Base-by-base conservation (phyloP, 192 early-diverging fungal genomes). In the Coemansia biformis region DNA sequence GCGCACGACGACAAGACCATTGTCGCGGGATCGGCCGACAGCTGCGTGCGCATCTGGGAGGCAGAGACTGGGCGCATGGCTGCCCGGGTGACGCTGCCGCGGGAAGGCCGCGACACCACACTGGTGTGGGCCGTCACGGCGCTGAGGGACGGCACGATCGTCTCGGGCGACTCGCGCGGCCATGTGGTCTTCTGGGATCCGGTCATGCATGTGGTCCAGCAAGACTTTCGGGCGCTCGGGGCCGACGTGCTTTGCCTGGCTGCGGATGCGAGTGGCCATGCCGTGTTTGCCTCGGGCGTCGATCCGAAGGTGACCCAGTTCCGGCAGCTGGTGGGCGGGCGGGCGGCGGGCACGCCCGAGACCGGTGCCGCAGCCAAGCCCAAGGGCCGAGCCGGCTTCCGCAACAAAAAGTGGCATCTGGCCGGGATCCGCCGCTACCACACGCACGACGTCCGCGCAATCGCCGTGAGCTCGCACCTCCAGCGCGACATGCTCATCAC, bases 161-260 rank as follows among this genome's bases (percentile, higher is more conserved):
- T 98, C 6, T 81, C 81, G 41, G 95, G 91, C 18, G 92, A 94
- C 70, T 94, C 95, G 6, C 69, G 90, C 8, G 95, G 95, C 29
- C 79, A 86, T 35, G 87, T 98, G 16, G 78, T 81, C 51, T 94
- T 95, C 64, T 98, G 91, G 90, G 84, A 93, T 63, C 69, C 75
- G 22, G 51, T 66, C 8, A 67, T 77, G 55, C 81, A 78, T 18
- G 88, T 86, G 14, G 64, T 89, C 19, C 61, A 78, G 42, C 84
- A 89, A 54, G 79, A 78, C 8, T 71, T 92, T 43, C 78, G 75
- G 22, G 81, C 86, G 3, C 90, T 94, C 45, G 79, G 73, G 24
- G 92, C 95, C 0, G 91, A 95, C 66, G 88, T 96, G 23, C 79
- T 98, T 6, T 91, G 88, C 43, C 60, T 98, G 43, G 85, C 81